phyloP scores from a whole-genome alignment of 768 basidiomycete genomes.

The Scleroderma bovista region DNA sequence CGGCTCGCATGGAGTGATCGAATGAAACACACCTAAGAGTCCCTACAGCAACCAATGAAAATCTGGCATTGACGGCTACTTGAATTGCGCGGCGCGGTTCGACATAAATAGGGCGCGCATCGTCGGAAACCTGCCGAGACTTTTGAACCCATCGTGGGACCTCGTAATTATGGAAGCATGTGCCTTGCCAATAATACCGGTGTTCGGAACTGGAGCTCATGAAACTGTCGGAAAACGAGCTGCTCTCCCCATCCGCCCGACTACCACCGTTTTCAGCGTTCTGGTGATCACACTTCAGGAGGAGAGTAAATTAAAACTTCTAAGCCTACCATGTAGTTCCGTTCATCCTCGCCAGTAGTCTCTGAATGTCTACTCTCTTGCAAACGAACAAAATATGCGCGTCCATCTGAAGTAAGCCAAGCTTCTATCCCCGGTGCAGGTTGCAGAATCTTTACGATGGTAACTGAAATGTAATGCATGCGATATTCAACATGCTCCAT shows the following conservation, averaged over 20 bases:
- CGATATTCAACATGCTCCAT: background rate
- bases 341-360: conserved; percentile 27
- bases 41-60: conserved; percentile 80
- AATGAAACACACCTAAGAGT: conserved; percentile 48
- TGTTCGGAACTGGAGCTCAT: conserved; percentile 3
- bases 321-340: conserved; percentile 39
- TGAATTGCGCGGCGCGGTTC: conserved; percentile 63
- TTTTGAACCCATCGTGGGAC: conserved; percentile 79
- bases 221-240: conserved; percentile 4
- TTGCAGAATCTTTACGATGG: conserved; percentile 57
- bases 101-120: conserved; percentile 38
- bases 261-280: conserved; percentile 1
- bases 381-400: conserved; percentile 73
- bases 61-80: conserved; percentile 70
- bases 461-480: conserved; percentile 37
- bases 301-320: background rate
- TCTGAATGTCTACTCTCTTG: conserved; percentile 32
- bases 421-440: conserved; percentile 61
- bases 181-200: conserved; percentile 57
- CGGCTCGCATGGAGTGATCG: background rate
- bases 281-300: conserved; percentile 5
- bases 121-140: conserved; percentile 46
- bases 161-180: conserved; percentile 73
- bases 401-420: conserved; percentile 83
- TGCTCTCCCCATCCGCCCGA: conserved; percentile 6